These are phyloP conservation scores for Candida tetrigidarum DNA, from an alignment of 1,139 yeast genomes.

Conservation along the genomic window DNA sequence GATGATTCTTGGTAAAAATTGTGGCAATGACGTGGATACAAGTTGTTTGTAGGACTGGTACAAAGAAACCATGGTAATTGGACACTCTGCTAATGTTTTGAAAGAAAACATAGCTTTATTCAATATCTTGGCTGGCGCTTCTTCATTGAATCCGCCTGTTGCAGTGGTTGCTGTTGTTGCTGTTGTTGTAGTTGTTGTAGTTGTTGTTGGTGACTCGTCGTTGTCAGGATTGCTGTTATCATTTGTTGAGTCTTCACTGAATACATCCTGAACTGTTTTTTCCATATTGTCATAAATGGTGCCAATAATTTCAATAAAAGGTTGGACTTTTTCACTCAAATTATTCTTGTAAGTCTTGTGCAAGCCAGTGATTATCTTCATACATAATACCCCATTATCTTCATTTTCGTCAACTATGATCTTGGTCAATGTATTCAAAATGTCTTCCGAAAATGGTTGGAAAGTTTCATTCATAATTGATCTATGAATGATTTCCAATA, in stretches of 20 bases:
- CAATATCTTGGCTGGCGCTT: slow-evolving; percentile 42
- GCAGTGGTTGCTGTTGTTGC: no score
- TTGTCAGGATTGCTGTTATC: slow-evolving; percentile 33
- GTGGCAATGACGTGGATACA: slow-evolving; percentile 71
- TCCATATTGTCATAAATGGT: slow-evolving; percentile 83
- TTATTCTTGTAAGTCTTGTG: slow-evolving; percentile 82
- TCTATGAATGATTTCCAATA: slow-evolving; percentile 81
- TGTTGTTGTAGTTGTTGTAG: no score
- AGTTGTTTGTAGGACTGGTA: slow-evolving; percentile 85
- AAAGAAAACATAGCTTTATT: slow-evolving; percentile 76
- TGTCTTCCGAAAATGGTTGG: slow-evolving; percentile 67
- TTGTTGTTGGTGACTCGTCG: slow-evolving; percentile 43
- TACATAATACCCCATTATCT: slow-evolving; percentile 91
- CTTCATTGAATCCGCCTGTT: slow-evolving; percentile 29
- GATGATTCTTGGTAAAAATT: slow-evolving; percentile 82
- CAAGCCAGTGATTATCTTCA: slow-evolving; percentile 86
- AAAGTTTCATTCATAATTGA: slow-evolving; percentile 83
- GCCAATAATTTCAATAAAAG: slow-evolving; percentile 77
- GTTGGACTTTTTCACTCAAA: slow-evolving; percentile 73
- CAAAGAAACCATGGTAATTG: slow-evolving; percentile 92
- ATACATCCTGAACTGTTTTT: slow-evolving; percentile 68
- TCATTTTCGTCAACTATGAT: slow-evolving; percentile 82
- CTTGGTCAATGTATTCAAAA: slow-evolving; percentile 63
- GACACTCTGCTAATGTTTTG: slow-evolving; percentile 94
- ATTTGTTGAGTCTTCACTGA: slow-evolving; percentile 31